These are phyloP conservation scores for Themeda triandra DNA, from an alignment of 176 grass and related monocot species.

Conservation along the genomic window DNA sequence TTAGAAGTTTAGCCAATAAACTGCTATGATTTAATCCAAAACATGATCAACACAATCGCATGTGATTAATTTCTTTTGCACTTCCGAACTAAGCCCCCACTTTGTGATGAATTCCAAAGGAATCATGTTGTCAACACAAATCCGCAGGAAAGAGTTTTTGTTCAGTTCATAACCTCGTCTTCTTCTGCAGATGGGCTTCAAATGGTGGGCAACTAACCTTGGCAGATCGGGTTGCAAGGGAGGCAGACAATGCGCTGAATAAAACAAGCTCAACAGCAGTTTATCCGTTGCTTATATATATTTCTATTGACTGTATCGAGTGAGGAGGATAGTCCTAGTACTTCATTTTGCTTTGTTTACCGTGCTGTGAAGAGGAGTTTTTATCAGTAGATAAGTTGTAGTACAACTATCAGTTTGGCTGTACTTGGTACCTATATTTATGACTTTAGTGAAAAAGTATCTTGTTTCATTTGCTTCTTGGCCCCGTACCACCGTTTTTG, in stretches of 20 bases:
- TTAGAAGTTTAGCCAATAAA: neutral
- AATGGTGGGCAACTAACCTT: slow-evolving; percentile 16
- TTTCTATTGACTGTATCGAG: slow-evolving; percentile 37
- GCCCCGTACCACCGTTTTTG: neutral
- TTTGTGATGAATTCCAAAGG: neutral
- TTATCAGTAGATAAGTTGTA: slow-evolving; percentile 39
- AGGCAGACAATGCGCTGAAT: slow-evolving; percentile 10
- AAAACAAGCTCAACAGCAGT: slow-evolving; percentile 43
- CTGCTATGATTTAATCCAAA: neutral
- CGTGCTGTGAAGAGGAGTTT: slow-evolving; percentile 25
- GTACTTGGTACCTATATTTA: slow-evolving; percentile 26
- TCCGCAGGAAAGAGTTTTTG: neutral
- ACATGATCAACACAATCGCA: neutral
- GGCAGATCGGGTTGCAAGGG: slow-evolving; percentile 30
- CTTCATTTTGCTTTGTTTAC: slow-evolving; percentile 27
- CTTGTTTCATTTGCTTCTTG: neutral
- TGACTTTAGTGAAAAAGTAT: slow-evolving; percentile 29
- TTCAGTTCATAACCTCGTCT: neutral
- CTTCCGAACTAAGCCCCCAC: neutral
- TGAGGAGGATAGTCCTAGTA: slow-evolving; percentile 31
- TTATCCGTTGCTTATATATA: slow-evolving; percentile 43
- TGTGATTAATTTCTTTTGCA: neutral
- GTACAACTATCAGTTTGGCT: slow-evolving; percentile 26
- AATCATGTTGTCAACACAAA: neutral
- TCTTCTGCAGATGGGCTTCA: slow-evolving; percentile 49